Conservation (phyloP, 129 eudicot genomes). For the Helianthus tuberosus region DNA sequence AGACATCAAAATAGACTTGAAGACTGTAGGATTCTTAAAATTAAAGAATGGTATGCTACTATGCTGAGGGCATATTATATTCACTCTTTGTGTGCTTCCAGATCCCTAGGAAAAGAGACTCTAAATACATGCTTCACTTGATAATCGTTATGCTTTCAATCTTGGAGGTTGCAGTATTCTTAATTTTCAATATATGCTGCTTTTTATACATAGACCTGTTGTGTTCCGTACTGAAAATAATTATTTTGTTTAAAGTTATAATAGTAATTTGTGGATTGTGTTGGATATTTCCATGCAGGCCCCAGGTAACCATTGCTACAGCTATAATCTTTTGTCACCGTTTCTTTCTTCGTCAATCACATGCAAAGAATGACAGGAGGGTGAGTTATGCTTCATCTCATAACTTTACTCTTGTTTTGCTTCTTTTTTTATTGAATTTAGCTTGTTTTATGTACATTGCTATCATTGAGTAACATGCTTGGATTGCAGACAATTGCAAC, state of each 20-base stretch:
- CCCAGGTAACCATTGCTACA: constrained; percentile 20
- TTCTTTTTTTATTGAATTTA: constrained; percentile 8
- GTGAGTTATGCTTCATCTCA: constrained; percentile 42
- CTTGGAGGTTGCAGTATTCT: neutral
- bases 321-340: constrained; percentile 85
- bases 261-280: neutral
- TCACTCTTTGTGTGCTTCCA: neutral
- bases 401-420: neutral
- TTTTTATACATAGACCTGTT: neutral
- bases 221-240: constrained; percentile 4
- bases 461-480: constrained; percentile 3
- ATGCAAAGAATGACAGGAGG: constrained; percentile 94
- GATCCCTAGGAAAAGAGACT: neutral
- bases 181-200: neutral
- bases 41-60: neutral
- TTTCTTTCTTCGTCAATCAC: constrained; percentile 95
- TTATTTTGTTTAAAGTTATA: neutral
- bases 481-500: constrained; percentile 86
- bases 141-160: constrained; percentile 7
- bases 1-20: neutral
- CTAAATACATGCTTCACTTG: neutral
- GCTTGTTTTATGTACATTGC: neutral
- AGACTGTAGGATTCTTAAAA: neutral
- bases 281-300: constrained; percentile 13
- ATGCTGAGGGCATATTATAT: neutral